phyloP scores from a whole-genome alignment of 257 asterid species.

The Cruciata laevipes region DNA sequence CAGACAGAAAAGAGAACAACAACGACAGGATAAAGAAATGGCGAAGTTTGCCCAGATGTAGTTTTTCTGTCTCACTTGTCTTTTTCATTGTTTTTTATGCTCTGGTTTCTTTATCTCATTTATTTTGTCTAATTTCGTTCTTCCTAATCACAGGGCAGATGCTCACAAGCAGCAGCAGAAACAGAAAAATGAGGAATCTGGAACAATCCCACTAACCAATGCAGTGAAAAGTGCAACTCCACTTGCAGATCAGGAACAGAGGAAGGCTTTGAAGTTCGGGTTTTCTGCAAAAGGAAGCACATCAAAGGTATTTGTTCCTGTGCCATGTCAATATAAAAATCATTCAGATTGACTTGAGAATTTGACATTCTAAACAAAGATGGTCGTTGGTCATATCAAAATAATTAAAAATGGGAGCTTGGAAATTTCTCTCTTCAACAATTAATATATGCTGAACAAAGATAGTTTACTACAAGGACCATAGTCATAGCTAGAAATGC shows the following conservation, averaged over 20 bases:
- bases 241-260: constrained; percentile 87
- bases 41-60: constrained; percentile 88
- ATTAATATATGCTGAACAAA: not conserved
- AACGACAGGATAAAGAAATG: constrained; percentile 88
- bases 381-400: not conserved
- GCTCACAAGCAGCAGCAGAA: constrained; percentile 59
- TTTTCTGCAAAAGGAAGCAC: constrained; percentile 68
- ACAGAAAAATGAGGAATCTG: constrained; percentile 53
- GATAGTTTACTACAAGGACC: not conserved
- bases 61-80: not conserved
- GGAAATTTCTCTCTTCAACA: not conserved
- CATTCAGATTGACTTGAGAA: not conserved
- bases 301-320: constrained; percentile 42
- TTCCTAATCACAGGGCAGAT: constrained; percentile 55
- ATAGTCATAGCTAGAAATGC: not conserved
- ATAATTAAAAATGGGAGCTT: not conserved
- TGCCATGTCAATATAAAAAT: too few relatives aligned
- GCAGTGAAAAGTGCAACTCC: constrained; percentile 53
- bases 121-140: constrained; percentile 7
- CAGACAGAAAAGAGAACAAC: constrained; percentile 92
- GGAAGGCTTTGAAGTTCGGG: constrained; percentile 82
- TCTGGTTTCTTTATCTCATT: not conserved
- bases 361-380: not conserved
- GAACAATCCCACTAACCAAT: constrained; percentile 25
- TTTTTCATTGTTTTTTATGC: not conserved